These are phyloP conservation scores for Pyrenochaeta sp. DNA, from an alignment of 2,329 filamentous ascomycete genomes.

Conservation along the genomic window DNA sequence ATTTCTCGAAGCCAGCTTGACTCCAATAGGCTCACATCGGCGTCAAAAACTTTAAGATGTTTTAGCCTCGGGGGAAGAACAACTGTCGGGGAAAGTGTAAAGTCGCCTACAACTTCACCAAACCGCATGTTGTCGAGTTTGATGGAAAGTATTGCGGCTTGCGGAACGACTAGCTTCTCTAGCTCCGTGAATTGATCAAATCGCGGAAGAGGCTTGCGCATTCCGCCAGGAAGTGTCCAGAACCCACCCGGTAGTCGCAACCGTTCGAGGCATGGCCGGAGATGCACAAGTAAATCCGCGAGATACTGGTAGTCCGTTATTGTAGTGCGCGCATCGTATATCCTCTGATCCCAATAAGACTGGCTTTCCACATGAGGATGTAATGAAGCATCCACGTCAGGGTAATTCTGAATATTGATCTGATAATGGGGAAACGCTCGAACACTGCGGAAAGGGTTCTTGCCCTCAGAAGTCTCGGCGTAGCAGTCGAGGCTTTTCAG, in stretches of 20 bases:
- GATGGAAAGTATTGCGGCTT: constrained; percentile 23
- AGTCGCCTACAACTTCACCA: constrained; percentile 13
- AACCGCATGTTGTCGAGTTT: constrained; percentile 22
- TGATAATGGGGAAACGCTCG: constrained; percentile 22
- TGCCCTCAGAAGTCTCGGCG: constrained; percentile 14
- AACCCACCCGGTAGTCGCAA: constrained; percentile 23
- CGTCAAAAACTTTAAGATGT: constrained; percentile 20
- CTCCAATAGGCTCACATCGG: constrained; percentile 7
- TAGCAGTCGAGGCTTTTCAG: constrained; percentile 16
- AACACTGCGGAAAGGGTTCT: constrained; percentile 20
- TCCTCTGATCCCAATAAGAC: constrained; percentile 7
- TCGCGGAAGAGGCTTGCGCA: constrained; percentile 21
- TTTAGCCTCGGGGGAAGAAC: constrained; percentile 11
- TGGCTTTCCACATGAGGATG: not conserved
- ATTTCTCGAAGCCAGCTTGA: constrained; percentile 14
- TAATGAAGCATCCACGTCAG: not conserved
- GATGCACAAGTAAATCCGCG: constrained; percentile 12
- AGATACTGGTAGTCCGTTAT: constrained; percentile 24
- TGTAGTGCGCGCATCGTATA: constrained; percentile 24
- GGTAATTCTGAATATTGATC: constrained; percentile 22
- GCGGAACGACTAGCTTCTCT: constrained; percentile 10
- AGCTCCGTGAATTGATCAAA: constrained; percentile 15
- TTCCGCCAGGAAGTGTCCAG: constrained; percentile 21
- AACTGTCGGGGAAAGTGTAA: constrained; percentile 10
- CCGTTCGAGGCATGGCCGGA: constrained; percentile 8